Conservation (phyloP, 257 asterid species). For the Capsicum rhomboideum region DNA sequence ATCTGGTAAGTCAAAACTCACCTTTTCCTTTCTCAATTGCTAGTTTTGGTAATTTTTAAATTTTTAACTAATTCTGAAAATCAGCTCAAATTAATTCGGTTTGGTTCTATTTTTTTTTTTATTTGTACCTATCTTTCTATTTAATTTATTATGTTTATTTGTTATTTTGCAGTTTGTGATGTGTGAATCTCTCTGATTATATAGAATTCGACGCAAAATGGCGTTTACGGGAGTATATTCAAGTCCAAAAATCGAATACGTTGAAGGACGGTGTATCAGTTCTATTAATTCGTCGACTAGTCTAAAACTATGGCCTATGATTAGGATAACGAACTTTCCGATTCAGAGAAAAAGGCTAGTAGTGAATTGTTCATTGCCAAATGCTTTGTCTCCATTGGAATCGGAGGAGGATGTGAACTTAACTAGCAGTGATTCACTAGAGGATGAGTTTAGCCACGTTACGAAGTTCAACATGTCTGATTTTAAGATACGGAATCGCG, state of each 20-base stretch:
- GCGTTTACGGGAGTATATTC: conserved; percentile 48
- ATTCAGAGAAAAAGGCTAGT: conserved; percentile 12
- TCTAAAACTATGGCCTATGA: conserved; percentile 15
- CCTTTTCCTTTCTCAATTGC: background rate
- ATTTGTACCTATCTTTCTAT: background rate
- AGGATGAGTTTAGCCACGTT: conserved; percentile 74
- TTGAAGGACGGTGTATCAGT: conserved; percentile 29
- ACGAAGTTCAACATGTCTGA: conserved; percentile 81
- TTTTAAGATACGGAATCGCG: conserved; percentile 61
- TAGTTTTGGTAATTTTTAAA: background rate
- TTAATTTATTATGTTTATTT: background rate
- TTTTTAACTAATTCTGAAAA: too few relatives aligned
- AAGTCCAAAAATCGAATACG: conserved; percentile 38
- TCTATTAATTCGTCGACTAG: conserved; percentile 22
- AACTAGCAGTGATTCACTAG: conserved; percentile 20
- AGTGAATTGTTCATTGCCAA: conserved; percentile 36
- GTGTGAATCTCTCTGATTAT: background rate
- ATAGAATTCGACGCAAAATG: conserved; percentile 26
- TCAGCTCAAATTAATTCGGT: background rate
- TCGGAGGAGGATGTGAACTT: conserved; percentile 27
- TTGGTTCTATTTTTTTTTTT: background rate
- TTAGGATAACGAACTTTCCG: background rate
- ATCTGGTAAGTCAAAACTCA: background rate
- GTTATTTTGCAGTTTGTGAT: background rate
- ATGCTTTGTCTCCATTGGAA: conserved; percentile 28